Evolutionary conservation across 306 rosid species (phyloP), one percentile per base, ranked within the genome.

Genomic region (Aeschynomene evenia): DNA sequence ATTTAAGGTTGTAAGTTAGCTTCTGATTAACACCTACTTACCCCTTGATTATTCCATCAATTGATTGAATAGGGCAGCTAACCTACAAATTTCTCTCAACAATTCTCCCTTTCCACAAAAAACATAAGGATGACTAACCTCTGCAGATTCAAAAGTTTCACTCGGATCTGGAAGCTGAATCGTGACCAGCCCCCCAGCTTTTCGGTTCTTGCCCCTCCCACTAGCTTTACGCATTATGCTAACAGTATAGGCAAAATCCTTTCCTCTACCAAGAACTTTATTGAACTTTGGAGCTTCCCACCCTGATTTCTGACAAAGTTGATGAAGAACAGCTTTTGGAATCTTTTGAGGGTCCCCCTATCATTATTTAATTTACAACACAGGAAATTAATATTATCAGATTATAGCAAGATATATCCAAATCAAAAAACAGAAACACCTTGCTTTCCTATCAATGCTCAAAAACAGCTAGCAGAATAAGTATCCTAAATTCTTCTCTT

Each of bases 211-310:
- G 33, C 98, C 98, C 82, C 97, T 84, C 66, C 98, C 98, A 81
- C 96, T 90, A 29, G 97, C 86, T 77, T 81, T 86, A 65, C 94
- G 98, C 85, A 93, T 71, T 51, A 93, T 83, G 58, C 87, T 93
- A 66, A 88, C 74, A 39, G 88, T 67, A 77, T 90, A 93, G 66
- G 85, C 85, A 83, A 83, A 85, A 75, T 34, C 72, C 52, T 66
- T 83, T 60, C 85, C 94, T 70, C 88, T 85, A 43, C 88, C 85
- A 62, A 72, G 71, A 76, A 85, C 70, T 84, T 85, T 93, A 83
- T 85, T 78, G 63, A 86, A 93, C 64, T 87, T 93, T 59, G 98
- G 98, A 57, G 98, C 97, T 36, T 93, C 98, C 98, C 98, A 93
- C 53, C 94, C 98, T 77, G 88, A 91, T 81, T 81, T 93, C 79